Conservation (phyloP, 768 basidiomycete genomes). For the Udeniomyces megalosporus region DNA sequence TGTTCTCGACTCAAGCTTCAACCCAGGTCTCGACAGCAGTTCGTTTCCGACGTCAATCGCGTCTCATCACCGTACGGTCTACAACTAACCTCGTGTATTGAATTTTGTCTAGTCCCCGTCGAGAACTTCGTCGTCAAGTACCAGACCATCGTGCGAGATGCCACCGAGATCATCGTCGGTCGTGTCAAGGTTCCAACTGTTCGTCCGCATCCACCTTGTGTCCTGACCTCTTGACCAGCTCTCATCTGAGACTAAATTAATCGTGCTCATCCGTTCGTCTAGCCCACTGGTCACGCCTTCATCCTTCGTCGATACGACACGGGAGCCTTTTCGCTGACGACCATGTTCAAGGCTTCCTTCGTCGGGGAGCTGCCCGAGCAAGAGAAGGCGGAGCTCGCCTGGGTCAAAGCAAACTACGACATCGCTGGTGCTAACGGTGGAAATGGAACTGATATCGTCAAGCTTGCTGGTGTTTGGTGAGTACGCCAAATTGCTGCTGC, state of each 20-base stretch:
- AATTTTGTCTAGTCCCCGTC: conserved; percentile 22
- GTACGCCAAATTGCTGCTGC: background rate
- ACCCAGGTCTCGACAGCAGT: too few species aligned
- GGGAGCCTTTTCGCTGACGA: conserved; percentile 75
- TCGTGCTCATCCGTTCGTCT: conserved; percentile 13
- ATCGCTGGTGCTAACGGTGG: conserved; percentile 53
- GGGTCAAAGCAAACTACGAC: conserved; percentile 65
- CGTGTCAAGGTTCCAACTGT: conserved; percentile 81
- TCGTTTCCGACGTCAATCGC: too few species aligned
- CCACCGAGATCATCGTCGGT: conserved; percentile 73
- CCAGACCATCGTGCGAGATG: conserved; percentile 76
- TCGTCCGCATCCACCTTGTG: conserved; percentile 16
- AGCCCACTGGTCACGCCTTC: conserved; percentile 70
- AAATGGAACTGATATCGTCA: conserved; percentile 48
- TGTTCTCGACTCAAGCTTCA: too few species aligned
- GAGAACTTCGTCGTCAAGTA: conserved; percentile 51
- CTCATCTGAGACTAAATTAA: conserved; percentile 21
- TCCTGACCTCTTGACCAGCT: conserved; percentile 6
- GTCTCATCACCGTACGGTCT: too few species aligned
- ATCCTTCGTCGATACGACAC: conserved; percentile 89
- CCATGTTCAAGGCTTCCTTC: conserved; percentile 92
- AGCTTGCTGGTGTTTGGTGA: conserved; percentile 69
- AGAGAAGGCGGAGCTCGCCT: conserved; percentile 62
- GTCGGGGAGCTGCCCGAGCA: conserved; percentile 59
- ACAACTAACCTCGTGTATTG: too few species aligned